These are phyloP conservation scores for Hymenoscyphus occultus DNA, from an alignment of 2,329 filamentous ascomycete species.

Conservation along the genomic window DNA sequence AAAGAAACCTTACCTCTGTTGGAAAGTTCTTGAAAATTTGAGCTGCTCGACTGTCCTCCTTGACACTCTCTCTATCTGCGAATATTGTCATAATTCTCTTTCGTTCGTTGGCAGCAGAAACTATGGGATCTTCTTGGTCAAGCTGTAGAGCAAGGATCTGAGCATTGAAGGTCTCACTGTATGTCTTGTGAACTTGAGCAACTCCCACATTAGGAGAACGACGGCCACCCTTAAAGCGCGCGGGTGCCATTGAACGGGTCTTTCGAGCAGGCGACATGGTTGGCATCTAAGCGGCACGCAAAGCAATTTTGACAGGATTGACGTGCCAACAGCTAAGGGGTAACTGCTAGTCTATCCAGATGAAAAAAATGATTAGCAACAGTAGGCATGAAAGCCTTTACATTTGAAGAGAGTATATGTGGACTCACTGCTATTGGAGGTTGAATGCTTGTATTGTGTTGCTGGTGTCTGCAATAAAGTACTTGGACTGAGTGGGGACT, in stretches of 20 bases:
- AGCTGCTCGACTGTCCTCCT: neutral
- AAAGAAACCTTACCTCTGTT: neutral
- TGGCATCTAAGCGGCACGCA: neutral
- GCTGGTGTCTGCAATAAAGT: neutral
- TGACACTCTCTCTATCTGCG: neutral
- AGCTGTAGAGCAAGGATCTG: neutral
- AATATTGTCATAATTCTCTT: neutral
- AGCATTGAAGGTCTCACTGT: neutral
- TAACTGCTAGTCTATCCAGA: neutral
- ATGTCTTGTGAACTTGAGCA: neutral
- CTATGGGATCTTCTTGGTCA: constrained; percentile 1
- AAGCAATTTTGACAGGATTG: neutral
- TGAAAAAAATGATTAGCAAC: neutral
- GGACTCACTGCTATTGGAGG: neutral
- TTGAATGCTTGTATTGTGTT: neutral
- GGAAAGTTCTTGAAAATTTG: constrained; percentile 4
- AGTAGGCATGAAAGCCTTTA: neutral
- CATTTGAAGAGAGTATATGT: neutral
- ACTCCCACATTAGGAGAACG: neutral
- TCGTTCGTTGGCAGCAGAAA: neutral
- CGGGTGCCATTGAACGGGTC: constrained; percentile 1
- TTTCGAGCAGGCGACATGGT: constrained; percentile 1
- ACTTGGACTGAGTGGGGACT: neutral
- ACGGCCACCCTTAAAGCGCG: neutral
- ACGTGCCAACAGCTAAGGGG: neutral